Base-by-base conservation (phyloP, 139 green algal species). In the Ettlia oleoabundans region DNA sequence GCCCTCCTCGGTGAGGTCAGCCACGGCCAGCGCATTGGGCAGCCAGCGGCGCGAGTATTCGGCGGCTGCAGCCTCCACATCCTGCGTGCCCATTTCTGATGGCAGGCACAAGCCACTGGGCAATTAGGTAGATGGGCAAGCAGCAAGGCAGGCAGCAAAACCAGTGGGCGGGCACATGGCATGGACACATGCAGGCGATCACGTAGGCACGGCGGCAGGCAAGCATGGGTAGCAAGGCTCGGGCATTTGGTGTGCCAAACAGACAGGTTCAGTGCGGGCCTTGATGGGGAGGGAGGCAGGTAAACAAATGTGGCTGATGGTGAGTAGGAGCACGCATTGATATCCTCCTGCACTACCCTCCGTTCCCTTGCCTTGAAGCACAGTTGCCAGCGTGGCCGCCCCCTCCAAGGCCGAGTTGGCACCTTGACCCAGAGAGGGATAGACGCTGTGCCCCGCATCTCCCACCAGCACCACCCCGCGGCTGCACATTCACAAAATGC, bases 391-490 rank as follows among this genome's bases (percentile, higher is more conserved):
- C 65, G 92, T 84, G 37, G 69, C 53, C 22, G 85, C 86, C 28
- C 80, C 86, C 80, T 95, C 90, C 30, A 95, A 68, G 1, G 90
- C 89, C 15, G 76, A 81, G 86, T 95, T 95, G 42, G 86, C 87
- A 2, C 91, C 91, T 82, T 94, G 87, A n/a, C 81, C 88, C 62
- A 93, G 90, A 35, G 91, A 82, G 4, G 89, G 89, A 24, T 88
- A 91, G 66, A 95, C 88, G 35, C 86, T 88, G 65, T 95, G 91
- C 4, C 86, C 91, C 28, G 90, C 90, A 66, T 95, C 91, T 24
- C 91, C 91, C 61, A 94, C 69, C 63, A 95, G 69, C 62, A 93
- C 51, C 13, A 82, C 78, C 22, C 75, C 21, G 21, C 80, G 66
- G 8, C 83, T 86, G 38, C 40, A 33, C 15, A 22, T 21, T n/a